Percentiles rank a stretch among this genome's conserved stretches.
phyloP scores from a whole-genome alignment of 2,329 filamentous ascomycete genomes.

The Albophoma yamanashiensis region DNA sequence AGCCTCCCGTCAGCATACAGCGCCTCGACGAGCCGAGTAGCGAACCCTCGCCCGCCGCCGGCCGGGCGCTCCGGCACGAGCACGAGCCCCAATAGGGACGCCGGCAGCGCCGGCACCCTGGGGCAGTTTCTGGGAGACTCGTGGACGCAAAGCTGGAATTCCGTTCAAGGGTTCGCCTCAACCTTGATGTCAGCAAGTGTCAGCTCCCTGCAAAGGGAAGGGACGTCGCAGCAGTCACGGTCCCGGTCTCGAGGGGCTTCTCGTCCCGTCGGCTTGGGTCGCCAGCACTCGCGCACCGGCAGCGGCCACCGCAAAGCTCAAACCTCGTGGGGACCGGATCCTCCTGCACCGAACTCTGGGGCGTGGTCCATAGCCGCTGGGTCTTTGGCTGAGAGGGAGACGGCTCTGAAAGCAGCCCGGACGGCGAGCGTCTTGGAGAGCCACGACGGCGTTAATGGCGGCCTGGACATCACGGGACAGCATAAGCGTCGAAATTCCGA shows the following conservation, averaged over 20 bases:
- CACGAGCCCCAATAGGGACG: slow-evolving; percentile 13
- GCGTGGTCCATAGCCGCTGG: slow-evolving; percentile 42
- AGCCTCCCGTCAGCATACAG: slow-evolving; percentile 21
- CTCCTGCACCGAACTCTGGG: slow-evolving; percentile 26
- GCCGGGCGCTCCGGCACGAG: slow-evolving; percentile 21
- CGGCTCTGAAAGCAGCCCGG: slow-evolving; percentile 42
- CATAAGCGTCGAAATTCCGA: slow-evolving; percentile 62
- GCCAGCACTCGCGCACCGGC: slow-evolving; percentile 7
- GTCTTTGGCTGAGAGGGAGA: slow-evolving; percentile 40
- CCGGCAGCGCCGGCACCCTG: slow-evolving; percentile 24
- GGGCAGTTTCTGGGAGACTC: slow-evolving; percentile 36
- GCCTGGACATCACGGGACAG: slow-evolving; percentile 41
- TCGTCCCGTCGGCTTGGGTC: slow-evolving; percentile 10
- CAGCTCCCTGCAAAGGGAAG: slow-evolving; percentile 4
- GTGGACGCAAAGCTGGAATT: slow-evolving; percentile 43
- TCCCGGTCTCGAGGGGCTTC: slow-evolving; percentile 5
- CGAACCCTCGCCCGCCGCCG: slow-evolving; percentile 38
- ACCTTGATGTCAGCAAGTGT: slow-evolving; percentile 24
- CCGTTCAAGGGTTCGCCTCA: slow-evolving; percentile 42
- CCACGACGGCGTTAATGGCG: slow-evolving; percentile 48
- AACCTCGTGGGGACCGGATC: slow-evolving; percentile 38
- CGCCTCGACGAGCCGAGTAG: slow-evolving; percentile 29
- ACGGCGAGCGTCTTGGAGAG: slow-evolving; percentile 51
- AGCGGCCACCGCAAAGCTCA: slow-evolving; percentile 8
- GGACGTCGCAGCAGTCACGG: background rate